Conservation (phyloP, 495 filamentous ascomycete genomes). For the Lindgomyces ingoldianus region DNA sequence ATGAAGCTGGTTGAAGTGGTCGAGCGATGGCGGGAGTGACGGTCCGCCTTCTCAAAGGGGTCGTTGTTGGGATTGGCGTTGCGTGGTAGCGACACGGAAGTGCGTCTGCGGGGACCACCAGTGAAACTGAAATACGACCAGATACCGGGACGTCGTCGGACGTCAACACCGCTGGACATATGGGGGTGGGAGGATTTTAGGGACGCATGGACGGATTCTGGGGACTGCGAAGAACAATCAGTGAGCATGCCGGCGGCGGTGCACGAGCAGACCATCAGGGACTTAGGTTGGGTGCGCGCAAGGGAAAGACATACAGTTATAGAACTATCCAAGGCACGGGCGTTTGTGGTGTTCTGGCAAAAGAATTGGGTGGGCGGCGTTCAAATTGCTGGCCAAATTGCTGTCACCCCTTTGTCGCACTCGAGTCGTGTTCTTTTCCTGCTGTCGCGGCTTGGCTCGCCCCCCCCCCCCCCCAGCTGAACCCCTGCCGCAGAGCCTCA, state of each 20-base stretch:
- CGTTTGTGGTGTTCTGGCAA: not conserved
- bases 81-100: slow-evolving; percentile 47
- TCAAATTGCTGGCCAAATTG: not conserved
- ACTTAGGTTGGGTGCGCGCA: not conserved
- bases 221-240: not conserved
- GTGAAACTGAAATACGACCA: slow-evolving; percentile 55
- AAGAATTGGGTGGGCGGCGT: not conserved
- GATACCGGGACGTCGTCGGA: slow-evolving; percentile 48
- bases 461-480: not conserved
- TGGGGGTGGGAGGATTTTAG: slow-evolving; percentile 17
- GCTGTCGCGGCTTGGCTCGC: slow-evolving; percentile 5
- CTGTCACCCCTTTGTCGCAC: slow-evolving; percentile 21
- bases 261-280: not conserved
- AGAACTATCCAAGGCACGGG: not conserved
- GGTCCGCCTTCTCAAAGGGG: slow-evolving; percentile 51
- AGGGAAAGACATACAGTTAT: not conserved
- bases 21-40: slow-evolving; percentile 36
- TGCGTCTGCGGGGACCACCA: slow-evolving; percentile 40
- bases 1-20: slow-evolving; percentile 36
- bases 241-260: not conserved
- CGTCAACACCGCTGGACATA: slow-evolving; percentile 50
- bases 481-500: not conserved
- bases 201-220: not conserved
- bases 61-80: slow-evolving; percentile 40
- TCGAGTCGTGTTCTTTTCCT: slow-evolving; percentile 30